These are phyloP conservation scores for Umbelopsis sp. DNA, from an alignment of 192 early-diverging fungal genomes.

Conservation along the genomic window DNA sequence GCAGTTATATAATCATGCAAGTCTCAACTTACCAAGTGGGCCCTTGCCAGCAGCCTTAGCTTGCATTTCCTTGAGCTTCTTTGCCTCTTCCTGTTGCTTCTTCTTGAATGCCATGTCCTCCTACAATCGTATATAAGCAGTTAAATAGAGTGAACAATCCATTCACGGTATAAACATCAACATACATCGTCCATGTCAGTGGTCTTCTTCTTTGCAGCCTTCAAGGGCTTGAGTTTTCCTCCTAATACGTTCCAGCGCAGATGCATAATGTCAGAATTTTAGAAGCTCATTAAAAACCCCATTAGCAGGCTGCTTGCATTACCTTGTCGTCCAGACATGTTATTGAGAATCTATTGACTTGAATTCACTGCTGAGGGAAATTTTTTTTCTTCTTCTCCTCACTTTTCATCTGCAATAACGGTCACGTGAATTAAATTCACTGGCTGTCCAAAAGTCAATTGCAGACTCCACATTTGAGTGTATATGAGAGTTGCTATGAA, in stretches of 20 bases:
- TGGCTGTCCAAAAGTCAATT: too few species aligned
- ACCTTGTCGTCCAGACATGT: slow-evolving; percentile 64
- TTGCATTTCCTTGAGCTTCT: slow-evolving; percentile 77
- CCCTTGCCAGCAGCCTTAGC: slow-evolving; percentile 67
- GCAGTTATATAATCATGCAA: background rate
- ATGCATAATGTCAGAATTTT: background rate
- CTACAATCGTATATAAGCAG: slow-evolving; percentile 26
- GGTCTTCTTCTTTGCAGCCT: slow-evolving; percentile 75
- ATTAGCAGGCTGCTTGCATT: background rate
- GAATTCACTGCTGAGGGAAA: background rate
- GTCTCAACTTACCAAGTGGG: slow-evolving; percentile 53
- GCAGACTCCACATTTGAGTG: too few species aligned
- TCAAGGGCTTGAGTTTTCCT: slow-evolving; percentile 90
- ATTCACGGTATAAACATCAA: background rate
- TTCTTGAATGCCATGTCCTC: slow-evolving; percentile 79
- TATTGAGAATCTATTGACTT: slow-evolving; percentile 9
- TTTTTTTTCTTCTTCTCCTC: background rate
- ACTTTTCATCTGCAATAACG: too few species aligned
- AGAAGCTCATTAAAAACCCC: background rate
- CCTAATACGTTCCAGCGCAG: slow-evolving; percentile 40
- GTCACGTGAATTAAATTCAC: background rate
- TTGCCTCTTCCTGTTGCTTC: slow-evolving; percentile 78
- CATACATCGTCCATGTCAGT: slow-evolving; percentile 66
- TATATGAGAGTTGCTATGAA: too few species aligned
- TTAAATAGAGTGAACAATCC: background rate